Percentiles rank a stretch among this genome's conserved stretches.
phyloP scores from a whole-genome alignment of 345 rosid species.

The Lenwebbia sp. region DNA sequence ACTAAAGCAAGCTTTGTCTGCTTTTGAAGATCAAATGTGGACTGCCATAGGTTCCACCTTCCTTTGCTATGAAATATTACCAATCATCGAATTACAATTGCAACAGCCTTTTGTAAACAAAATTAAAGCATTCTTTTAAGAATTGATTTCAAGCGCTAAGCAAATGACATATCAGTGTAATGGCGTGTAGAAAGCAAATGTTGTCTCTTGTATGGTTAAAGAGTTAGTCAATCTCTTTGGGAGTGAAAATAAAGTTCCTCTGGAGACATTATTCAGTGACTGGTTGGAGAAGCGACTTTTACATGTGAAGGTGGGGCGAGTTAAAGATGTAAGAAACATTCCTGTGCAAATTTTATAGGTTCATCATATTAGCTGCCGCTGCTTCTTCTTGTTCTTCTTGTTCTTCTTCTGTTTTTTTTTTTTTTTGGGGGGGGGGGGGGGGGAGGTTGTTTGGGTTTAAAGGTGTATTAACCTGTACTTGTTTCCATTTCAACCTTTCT shows the following conservation, averaged over 20 bases:
- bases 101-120: not conserved
- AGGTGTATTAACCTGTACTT: not conserved
- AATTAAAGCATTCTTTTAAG: not conserved
- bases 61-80: not conserved
- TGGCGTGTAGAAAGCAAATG: not conserved
- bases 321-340: not conserved
- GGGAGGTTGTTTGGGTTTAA: too few relatives aligned
- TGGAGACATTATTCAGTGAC: not conserved
- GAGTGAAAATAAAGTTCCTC: not conserved
- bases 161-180: not conserved
- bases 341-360: not conserved
- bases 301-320: not conserved
- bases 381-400: not conserved
- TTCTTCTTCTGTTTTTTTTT: too few relatives aligned
- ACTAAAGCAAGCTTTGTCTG: not conserved
- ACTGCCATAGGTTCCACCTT: not conserved
- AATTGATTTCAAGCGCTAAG: not conserved
- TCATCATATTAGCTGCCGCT: not conserved
- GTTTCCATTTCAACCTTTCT: not conserved
- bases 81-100: not conserved
- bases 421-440: too few relatives aligned
- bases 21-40: not conserved
- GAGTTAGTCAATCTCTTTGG: not conserved
- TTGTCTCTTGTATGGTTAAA: not conserved
- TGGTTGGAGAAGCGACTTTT: not conserved